These are phyloP conservation scores for Austropuccinia psidii DNA, from an alignment of 1,284 basidiomycete species.

Conservation along the genomic window DNA sequence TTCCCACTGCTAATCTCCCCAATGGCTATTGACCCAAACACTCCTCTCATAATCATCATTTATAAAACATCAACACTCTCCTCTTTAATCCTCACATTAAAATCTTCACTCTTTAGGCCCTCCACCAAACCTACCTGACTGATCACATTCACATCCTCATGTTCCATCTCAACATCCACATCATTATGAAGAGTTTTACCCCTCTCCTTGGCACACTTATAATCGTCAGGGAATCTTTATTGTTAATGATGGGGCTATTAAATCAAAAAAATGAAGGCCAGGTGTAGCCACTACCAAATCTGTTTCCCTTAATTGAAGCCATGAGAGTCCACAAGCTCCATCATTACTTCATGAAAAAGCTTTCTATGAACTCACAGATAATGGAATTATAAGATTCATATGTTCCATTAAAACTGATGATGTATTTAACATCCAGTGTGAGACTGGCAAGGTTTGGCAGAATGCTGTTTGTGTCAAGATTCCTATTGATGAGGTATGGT, in stretches of 20 bases:
- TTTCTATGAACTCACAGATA: slow-evolving; percentile 2
- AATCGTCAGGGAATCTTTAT: too few species aligned
- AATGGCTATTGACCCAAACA: not conserved
- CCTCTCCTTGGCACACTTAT: too few species aligned
- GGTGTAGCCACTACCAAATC: not conserved
- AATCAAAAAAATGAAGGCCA: too few species aligned
- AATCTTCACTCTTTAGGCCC: not conserved
- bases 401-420: slow-evolving; percentile 67
- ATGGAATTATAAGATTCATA: slow-evolving; percentile 55
- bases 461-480: slow-evolving; percentile 77
- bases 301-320: not conserved
- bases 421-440: slow-evolving; percentile 86
- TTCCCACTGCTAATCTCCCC: too few species aligned
- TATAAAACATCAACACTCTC: not conserved
- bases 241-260: not conserved
- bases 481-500: slow-evolving; percentile 53
- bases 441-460: slow-evolving; percentile 78
- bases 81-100: not conserved
- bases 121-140: not conserved
- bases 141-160: not conserved
- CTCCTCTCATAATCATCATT: not conserved
- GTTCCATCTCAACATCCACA: not conserved
- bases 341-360: slow-evolving; percentile 6
- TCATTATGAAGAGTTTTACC: too few species aligned
- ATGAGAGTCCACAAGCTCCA: not conserved